Base-by-base conservation (phyloP, 805 yeast species). In the Clavispora carvajalis region DNA sequence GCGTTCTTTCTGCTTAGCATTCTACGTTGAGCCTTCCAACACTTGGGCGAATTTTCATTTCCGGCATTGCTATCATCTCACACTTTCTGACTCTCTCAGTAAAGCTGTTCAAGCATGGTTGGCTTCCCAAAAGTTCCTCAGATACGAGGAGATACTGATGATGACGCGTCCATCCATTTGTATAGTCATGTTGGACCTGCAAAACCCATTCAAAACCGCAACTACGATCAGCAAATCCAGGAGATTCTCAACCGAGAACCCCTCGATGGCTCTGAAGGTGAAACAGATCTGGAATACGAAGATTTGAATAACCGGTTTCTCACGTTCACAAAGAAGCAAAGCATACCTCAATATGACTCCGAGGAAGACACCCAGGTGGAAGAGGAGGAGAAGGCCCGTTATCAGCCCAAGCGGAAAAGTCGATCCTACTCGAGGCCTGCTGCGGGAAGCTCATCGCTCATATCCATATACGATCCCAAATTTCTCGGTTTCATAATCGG, bases 81-180 rank as follows among this genome's bases (percentile, higher is more conserved):
- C n/a, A n/a, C n/a, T n/a, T n/a, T n/a, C n/a, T n/a, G n/a, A n/a
- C n/a, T n/a, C n/a, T n/a, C n/a, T n/a, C n/a, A n/a, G n/a, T n/a
- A n/a, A n/a, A n/a, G n/a, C n/a, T n/a, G n/a, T n/a, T n/a, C n/a
- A 28, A 25, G 10, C 11, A 50, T 50, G 54, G 37, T 47, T 13
- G 51, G 51, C 10, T 68, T 67, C 38, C 69, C 71, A 4, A 49
- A 51, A 26, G 53, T 67, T n/a, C 74, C 73, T 4, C 45, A 46
- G 5, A 51, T 65, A 3, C 53, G 58, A 24, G 72, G 71, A 1
- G 71, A 64, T 36, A 63, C 70, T 2, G 73, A 66, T 39, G 73
- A 69, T 26, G 71, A 67, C 31, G 65, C 63, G 1, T 67, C 74
- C 17, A 62, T 68, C 26, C 74, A 69, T 48, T 49, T 66, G 21